A percentile compares a stretch with the other conserved stretches of the same genome.
phyloP scores from a whole-genome alignment of 768 basidiomycete species.

The Aureoboletus auriporus region DNA sequence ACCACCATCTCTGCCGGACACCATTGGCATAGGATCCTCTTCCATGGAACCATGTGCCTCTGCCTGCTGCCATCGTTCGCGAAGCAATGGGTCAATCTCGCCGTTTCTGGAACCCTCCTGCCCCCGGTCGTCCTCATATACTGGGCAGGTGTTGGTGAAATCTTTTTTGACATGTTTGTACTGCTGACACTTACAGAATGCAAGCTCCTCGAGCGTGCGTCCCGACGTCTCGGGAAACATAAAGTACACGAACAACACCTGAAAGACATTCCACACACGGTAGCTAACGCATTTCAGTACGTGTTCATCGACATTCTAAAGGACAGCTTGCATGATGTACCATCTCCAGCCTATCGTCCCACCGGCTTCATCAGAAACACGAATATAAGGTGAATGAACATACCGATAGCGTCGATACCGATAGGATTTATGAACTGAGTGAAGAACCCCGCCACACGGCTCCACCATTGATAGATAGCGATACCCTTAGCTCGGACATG shows the following conservation, averaged over 20 bases:
- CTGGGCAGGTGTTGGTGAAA: neutral
- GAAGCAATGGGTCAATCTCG: neutral
- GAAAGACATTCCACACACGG: slow-evolving; percentile 13
- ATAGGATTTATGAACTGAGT: slow-evolving; percentile 3
- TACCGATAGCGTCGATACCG: slow-evolving; percentile 1
- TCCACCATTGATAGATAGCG: slow-evolving; percentile 56
- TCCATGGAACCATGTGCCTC: too few species aligned
- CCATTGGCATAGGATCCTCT: too few species aligned
- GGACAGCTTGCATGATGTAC: neutral
- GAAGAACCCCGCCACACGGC: slow-evolving; percentile 33
- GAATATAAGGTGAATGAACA: neutral
- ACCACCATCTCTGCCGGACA: too few species aligned
- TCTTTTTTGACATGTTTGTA: slow-evolving; percentile 18
- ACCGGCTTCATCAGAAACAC: neutral
- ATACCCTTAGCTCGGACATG: slow-evolving; percentile 60
- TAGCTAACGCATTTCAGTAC: slow-evolving; percentile 3
- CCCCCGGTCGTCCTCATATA: slow-evolving; percentile 3
- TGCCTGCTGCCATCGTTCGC: too few species aligned
- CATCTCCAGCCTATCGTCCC: slow-evolving; percentile 1
- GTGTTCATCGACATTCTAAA: neutral
- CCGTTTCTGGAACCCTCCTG: neutral
- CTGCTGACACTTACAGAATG: slow-evolving; percentile 10
- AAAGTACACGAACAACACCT: slow-evolving; percentile 12
- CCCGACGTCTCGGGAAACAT: slow-evolving; percentile 1
- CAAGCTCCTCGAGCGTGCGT: slow-evolving; percentile 14